A percentile compares a stretch with the other conserved stretches of the same genome.
phyloP scores from a whole-genome alignment of 2,329 filamentous ascomycete species.

The Orbilia blumenaviensis region DNA sequence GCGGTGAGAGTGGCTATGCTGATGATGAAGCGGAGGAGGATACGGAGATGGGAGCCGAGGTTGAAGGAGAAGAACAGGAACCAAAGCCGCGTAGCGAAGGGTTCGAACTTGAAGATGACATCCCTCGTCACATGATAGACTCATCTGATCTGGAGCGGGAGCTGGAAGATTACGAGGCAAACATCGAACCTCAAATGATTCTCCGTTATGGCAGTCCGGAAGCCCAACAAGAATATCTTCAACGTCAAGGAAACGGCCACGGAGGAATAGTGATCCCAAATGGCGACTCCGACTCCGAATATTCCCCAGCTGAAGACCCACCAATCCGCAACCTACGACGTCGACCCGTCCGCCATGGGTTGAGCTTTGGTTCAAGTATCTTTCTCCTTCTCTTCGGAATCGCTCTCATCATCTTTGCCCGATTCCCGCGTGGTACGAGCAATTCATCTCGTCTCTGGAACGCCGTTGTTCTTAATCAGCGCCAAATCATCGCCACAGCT shows the following conservation, averaged over 20 bases:
- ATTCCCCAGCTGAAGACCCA: background rate
- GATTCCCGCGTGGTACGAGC: constrained; percentile 22
- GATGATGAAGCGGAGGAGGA: background rate
- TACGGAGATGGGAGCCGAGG: background rate
- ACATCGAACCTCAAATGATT: background rate
- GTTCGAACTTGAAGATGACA: background rate
- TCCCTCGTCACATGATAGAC: constrained; percentile 10
- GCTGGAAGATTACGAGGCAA: background rate
- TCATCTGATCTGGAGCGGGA: constrained; percentile 31
- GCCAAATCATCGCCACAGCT: background rate
- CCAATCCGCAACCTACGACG: background rate
- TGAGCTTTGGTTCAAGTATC: background rate
- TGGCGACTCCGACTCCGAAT: background rate
- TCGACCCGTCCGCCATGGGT: background rate
- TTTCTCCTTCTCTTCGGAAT: background rate
- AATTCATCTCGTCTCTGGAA: constrained; percentile 11
- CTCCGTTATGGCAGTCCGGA: constrained; percentile 2
- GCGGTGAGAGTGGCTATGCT: background rate
- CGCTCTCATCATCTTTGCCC: background rate
- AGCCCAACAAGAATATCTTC: background rate
- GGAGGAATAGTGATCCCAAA: background rate
- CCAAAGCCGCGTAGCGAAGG: background rate
- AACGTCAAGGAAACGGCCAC: background rate
- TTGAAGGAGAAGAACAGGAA: background rate
- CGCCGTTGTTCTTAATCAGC: constrained; percentile 7